Percentiles rank a stretch among this genome's conserved stretches.
Conservation (phyloP, 2,329 filamentous ascomycete genomes). For the Talaromyces sp. region DNA sequence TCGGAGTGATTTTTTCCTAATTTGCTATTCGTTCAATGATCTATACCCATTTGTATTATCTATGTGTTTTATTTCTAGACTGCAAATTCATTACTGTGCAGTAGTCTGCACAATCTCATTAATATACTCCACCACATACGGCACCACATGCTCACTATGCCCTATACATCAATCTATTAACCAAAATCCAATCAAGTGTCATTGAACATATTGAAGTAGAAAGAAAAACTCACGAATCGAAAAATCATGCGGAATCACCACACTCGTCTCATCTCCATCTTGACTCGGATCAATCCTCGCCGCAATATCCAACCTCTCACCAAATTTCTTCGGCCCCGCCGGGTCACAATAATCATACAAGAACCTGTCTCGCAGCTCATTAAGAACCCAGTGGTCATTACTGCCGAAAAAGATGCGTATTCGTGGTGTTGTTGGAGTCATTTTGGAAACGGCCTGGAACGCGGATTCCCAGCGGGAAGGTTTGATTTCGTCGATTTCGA, state of each 20-base stretch:
- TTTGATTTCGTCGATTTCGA: slow-evolving; percentile 7
- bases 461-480: slow-evolving; percentile 5
- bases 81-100: neutral
- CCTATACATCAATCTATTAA: neutral
- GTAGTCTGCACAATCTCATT: slow-evolving; percentile 4
- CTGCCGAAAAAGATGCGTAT: slow-evolving; percentile 10
- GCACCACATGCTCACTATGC: slow-evolving; percentile 11
- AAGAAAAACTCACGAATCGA: slow-evolving; percentile 7
- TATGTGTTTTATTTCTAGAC: neutral
- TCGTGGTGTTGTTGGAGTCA: neutral
- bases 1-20: slow-evolving; percentile 14
- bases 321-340: neutral
- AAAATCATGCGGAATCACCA: slow-evolving; percentile 13
- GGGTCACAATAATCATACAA: slow-evolving; percentile 6
- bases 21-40: neutral
- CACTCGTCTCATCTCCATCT: slow-evolving; percentile 11
- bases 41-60: neutral
- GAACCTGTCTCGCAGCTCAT: slow-evolving; percentile 7
- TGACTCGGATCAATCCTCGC: slow-evolving; percentile 7
- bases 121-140: slow-evolving; percentile 7
- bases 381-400: slow-evolving; percentile 7
- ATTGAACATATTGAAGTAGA: too few relatives aligned
- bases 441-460: neutral
- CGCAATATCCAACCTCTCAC: slow-evolving; percentile 1
- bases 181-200: neutral